These are phyloP conservation scores for Falciphora oryzae DNA, from an alignment of 2,329 filamentous ascomycete species.

Conservation along the genomic window DNA sequence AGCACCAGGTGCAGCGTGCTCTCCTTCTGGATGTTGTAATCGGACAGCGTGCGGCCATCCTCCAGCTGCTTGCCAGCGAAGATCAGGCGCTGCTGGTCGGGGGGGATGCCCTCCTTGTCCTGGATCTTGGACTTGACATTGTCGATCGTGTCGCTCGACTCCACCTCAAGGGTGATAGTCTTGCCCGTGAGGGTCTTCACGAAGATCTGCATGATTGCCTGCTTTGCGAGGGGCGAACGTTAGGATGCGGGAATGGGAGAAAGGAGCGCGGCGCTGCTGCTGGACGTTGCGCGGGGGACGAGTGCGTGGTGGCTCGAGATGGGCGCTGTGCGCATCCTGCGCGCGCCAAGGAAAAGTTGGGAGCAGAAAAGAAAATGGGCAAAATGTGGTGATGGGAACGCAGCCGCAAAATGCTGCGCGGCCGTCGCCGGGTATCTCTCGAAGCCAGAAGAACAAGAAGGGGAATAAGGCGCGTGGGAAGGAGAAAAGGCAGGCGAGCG, in stretches of 20 bases:
- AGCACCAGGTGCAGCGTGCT: conserved; percentile 97
- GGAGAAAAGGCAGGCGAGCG: conserved; percentile 3
- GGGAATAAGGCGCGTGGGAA: conserved; percentile 5
- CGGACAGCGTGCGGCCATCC: conserved; percentile 95
- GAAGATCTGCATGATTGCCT: conserved; percentile 73
- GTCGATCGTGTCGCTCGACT: conserved; percentile 99
- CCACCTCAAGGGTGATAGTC: conserved; percentile 99
- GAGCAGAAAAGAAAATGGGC: neutral
- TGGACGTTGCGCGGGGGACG: neutral
- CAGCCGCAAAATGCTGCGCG: neutral
- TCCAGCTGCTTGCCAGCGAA: conserved; percentile 99
- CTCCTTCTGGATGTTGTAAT: conserved; percentile 99
- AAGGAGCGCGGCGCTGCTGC: neutral
- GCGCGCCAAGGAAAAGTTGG: neutral
- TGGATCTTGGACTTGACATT: conserved; percentile 99
- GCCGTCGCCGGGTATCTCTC: conserved; percentile 10
- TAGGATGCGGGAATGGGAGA: conserved; percentile 19
- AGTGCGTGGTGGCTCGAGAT: neutral
- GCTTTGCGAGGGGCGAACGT: conserved; percentile 24
- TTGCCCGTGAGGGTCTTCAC: conserved; percentile 93
- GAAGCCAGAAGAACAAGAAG: conserved; percentile 3
- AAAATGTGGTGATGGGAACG: conserved; percentile 2
- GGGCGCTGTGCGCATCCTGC: conserved; percentile 1
- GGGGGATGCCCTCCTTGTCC: conserved; percentile 99
- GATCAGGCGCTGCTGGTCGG: conserved; percentile 98